Conservation (phyloP, 1,284 basidiomycete species). For the Microbotryum intermedium region DNA sequence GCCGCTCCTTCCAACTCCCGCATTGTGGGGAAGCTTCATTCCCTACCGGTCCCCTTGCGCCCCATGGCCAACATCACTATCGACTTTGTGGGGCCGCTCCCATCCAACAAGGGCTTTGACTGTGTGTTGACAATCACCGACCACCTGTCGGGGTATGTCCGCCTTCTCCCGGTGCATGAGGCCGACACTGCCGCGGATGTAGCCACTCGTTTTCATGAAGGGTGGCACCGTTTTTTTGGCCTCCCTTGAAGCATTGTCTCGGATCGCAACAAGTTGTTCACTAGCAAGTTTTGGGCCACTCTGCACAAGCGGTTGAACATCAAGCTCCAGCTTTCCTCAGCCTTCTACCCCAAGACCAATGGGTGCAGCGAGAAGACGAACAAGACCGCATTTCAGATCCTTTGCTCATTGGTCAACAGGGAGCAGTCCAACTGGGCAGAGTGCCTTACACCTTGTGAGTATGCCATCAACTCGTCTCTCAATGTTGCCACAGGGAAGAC, state of each 20-base stretch:
- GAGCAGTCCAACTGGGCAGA: conserved; percentile 23
- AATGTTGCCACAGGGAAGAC: no score
- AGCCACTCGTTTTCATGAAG: no score
- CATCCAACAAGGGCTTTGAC: conserved; percentile 38
- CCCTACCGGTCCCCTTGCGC: background rate
- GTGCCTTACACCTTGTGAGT: conserved; percentile 27
- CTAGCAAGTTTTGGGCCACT: conserved; percentile 30
- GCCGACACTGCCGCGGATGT: no score
- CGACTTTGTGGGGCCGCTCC: conserved; percentile 41
- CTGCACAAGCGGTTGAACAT: conserved; percentile 27
- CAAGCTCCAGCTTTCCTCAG: conserved; percentile 40
- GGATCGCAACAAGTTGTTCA: conserved; percentile 34
- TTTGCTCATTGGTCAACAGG: background rate
- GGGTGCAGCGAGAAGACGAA: conserved; percentile 26
- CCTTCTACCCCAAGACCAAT: conserved; percentile 45
- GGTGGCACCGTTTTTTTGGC: no score
- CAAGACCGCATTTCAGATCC: conserved; percentile 6
- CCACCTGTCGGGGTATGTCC: conserved; percentile 37
- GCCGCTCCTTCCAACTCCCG: no score
- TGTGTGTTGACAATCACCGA: conserved; percentile 42
- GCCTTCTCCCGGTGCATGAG: no score
- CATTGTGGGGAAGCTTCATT: conserved; percentile 4
- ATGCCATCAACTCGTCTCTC: no score
- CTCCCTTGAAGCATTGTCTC: no score
- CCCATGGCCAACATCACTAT: conserved; percentile 11